Evolutionary conservation across 768 basidiomycete genomes (phyloP).

Genomic region (Tylopilus sp.): DNA sequence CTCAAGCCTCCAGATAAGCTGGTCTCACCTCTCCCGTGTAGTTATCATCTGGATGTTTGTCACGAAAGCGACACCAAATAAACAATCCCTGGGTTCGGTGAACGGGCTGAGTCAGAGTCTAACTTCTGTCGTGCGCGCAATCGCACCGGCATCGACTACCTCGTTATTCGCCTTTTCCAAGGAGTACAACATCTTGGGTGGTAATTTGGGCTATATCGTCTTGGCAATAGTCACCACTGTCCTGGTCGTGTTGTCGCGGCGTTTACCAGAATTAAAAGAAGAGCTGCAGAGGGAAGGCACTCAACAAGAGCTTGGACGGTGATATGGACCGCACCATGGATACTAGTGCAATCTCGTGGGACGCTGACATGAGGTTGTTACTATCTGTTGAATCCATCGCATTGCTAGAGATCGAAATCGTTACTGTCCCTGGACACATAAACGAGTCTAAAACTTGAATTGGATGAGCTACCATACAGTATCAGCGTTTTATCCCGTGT

Average conservation of each 20-base stretch:
- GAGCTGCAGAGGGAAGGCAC: neutral
- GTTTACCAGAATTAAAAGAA: conserved; percentile 19
- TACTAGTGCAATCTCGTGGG: too few relatives aligned
- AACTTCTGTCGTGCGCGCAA: conserved; percentile 43
- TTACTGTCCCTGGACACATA: too few relatives aligned
- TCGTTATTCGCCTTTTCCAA: conserved; percentile 54
- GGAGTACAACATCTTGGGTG: conserved; percentile 44
- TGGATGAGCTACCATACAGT: too few relatives aligned
- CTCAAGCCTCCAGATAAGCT: neutral
- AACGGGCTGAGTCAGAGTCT: conserved; percentile 54
- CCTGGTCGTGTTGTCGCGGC: conserved; percentile 21
- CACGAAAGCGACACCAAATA: conserved; percentile 50
- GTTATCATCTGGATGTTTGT: conserved; percentile 53
- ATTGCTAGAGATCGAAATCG: too few relatives aligned
- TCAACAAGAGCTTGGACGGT: too few relatives aligned
- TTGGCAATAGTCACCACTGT: conserved; percentile 31
- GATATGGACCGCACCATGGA: too few relatives aligned
- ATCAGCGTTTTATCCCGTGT: too few relatives aligned
- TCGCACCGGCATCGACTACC: conserved; percentile 47
- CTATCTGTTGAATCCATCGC: too few relatives aligned
- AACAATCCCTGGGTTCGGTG: conserved; percentile 51
- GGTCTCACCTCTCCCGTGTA: conserved; percentile 2
- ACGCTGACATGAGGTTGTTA: too few relatives aligned
- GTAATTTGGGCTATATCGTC: conserved; percentile 48
- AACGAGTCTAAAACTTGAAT: too few relatives aligned